Conservation (phyloP, 1,139 yeast species). For the Yarrowia galli region DNA sequence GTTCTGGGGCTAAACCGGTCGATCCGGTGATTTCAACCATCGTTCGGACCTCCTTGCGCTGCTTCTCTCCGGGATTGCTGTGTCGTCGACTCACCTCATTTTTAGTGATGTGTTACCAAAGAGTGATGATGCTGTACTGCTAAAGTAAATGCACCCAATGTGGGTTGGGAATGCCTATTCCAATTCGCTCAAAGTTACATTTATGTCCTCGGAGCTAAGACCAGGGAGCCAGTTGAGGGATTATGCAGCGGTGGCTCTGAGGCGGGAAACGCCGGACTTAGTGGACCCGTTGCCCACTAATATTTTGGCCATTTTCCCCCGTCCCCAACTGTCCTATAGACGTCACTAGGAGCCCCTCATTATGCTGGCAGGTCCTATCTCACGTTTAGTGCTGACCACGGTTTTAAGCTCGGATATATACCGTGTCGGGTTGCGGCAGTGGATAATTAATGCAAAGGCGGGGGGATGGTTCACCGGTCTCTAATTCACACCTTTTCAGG, state of each 20-base stretch:
- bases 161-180: conserved; percentile 18
- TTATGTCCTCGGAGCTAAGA: conserved; percentile 31
- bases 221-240: neutral
- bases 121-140: conserved; percentile 30
- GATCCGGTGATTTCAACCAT: neutral
- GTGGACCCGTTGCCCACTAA: neutral
- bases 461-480: neutral
- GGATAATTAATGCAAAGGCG: conserved; percentile 23
- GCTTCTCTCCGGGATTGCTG: neutral
- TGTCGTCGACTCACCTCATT: conserved; percentile 32
- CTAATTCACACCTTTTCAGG: neutral
- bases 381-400: neutral
- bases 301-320: neutral
- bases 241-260: neutral
- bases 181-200: conserved; percentile 37
- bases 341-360: too few relatives aligned
- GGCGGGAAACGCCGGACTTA: neutral
- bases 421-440: conserved; percentile 28
- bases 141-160: conserved; percentile 18
- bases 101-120: conserved; percentile 37
- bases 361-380: neutral
- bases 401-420: conserved; percentile 27
- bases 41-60: too few relatives aligned
- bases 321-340: neutral
- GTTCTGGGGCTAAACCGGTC: neutral